Percentiles rank a stretch among this genome's conserved stretches.
Evolutionary conservation across 2,329 filamentous ascomycete species (phyloP).

Genomic region (Emydomyces testavorans): DNA sequence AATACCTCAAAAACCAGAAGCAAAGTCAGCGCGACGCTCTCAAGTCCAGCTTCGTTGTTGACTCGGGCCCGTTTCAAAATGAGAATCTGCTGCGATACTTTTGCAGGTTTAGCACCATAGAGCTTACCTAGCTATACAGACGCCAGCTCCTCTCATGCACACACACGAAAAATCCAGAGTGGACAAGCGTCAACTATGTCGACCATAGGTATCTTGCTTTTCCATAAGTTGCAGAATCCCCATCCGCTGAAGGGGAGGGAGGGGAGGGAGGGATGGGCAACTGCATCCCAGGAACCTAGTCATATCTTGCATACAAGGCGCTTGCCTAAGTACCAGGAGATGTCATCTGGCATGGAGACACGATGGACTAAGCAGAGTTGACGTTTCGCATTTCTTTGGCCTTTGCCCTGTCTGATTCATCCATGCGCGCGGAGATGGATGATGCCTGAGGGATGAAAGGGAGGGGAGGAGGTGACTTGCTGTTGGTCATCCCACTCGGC

Average conservation of each 20-base stretch:
- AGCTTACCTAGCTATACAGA: too few species aligned
- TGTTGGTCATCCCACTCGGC: conserved; percentile 1
- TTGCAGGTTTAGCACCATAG: too few species aligned
- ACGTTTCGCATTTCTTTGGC: not conserved
- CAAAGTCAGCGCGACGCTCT: too few species aligned
- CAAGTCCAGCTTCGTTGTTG: too few species aligned
- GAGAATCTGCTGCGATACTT: too few species aligned
- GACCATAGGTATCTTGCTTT: too few species aligned
- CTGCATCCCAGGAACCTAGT: conserved; percentile 6
- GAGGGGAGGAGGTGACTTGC: not conserved
- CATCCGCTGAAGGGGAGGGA: conserved; percentile 5
- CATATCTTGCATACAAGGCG: too few species aligned
- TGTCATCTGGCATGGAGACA: not conserved
- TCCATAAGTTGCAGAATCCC: not conserved
- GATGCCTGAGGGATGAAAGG: not conserved
- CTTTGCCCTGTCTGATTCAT: not conserved
- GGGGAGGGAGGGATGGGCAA: conserved; percentile 6
- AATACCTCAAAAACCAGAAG: too few species aligned
- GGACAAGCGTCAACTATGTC: not conserved
- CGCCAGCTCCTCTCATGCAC: not conserved
- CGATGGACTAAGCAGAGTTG: too few species aligned
- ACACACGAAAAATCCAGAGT: not conserved
- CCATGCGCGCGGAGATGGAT: not conserved
- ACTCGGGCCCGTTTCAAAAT: too few species aligned
- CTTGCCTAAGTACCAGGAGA: not conserved